Evolutionary conservation across 257 asterid genomes (phyloP).

Genomic region (Apocynum venetum): DNA sequence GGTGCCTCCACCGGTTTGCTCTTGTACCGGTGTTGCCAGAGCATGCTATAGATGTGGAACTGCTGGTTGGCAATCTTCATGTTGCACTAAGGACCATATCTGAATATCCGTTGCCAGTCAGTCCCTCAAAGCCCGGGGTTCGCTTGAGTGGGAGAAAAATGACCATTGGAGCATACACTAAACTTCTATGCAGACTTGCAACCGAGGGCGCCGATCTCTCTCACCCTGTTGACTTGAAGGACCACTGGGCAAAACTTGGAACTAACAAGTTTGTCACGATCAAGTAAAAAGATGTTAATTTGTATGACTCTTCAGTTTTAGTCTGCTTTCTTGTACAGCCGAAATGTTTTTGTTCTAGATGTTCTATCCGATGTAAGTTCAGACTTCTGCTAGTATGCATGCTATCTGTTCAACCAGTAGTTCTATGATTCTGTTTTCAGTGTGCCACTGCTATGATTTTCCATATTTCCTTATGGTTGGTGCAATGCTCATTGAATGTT

Average conservation of each 20-base stretch:
- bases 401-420: background rate
- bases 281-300: slow-evolving; percentile 16
- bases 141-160: slow-evolving; percentile 36
- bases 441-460: background rate
- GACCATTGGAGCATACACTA: slow-evolving; percentile 33
- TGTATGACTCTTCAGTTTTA: background rate
- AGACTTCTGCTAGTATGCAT: background rate
- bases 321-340: slow-evolving; percentile 1
- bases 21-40: slow-evolving; percentile 38
- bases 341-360: background rate
- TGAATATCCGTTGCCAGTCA: slow-evolving; percentile 38
- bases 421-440: background rate
- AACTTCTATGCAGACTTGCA: slow-evolving; percentile 33
- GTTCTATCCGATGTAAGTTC: background rate
- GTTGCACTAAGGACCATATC: slow-evolving; percentile 35
- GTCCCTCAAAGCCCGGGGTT: slow-evolving; percentile 29
- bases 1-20: slow-evolving; percentile 37
- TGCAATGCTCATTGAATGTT: background rate
- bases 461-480: background rate
- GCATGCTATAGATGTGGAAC: slow-evolving; percentile 34
- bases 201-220: slow-evolving; percentile 38
- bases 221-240: slow-evolving; percentile 31
- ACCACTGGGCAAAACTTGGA: slow-evolving; percentile 38
- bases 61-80: slow-evolving; percentile 40
- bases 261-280: slow-evolving; percentile 33